Evolutionary conservation across 2,329 filamentous ascomycete species (phyloP).

Genomic region (Davidsoniella neocaledoniae): DNA sequence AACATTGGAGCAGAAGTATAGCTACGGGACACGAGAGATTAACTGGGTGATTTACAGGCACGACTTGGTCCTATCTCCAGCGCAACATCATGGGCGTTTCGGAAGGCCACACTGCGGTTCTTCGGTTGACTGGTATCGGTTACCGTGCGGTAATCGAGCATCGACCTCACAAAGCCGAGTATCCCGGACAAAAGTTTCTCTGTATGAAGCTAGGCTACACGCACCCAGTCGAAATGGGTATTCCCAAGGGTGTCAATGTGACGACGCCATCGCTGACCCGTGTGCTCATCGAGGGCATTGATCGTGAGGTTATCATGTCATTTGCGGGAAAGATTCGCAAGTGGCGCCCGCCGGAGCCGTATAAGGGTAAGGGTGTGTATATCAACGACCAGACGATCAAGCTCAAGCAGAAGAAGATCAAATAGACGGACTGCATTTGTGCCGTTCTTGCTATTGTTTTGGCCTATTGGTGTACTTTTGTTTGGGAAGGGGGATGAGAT

Average conservation of each 20-base stretch:
- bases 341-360: conserved; percentile 89
- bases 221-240: conserved; percentile 78
- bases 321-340: conserved; percentile 78
- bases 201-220: conserved; percentile 92
- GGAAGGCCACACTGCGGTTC: conserved; percentile 86
- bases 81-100: conserved; percentile 88
- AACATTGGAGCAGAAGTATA: not conserved
- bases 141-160: conserved; percentile 79
- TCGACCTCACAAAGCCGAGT: conserved; percentile 56
- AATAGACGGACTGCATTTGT: conserved; percentile 33
- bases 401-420: conserved; percentile 95
- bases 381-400: conserved; percentile 96
- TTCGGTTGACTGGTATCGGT: conserved; percentile 85
- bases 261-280: conserved; percentile 81
- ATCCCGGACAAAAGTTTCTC: conserved; percentile 72
- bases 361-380: conserved; percentile 99
- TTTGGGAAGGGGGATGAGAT: not conserved
- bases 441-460: not conserved
- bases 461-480: not conserved
- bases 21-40: not conserved
- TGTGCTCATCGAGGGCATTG: conserved; percentile 72
- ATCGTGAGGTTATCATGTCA: conserved; percentile 74
- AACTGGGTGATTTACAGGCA: conserved; percentile 32
- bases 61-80: conserved; percentile 73
- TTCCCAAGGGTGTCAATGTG: conserved; percentile 70